Evolutionary conservation across 441 rosid species (phyloP).

Genomic region (Gossypium davidsonii): DNA sequence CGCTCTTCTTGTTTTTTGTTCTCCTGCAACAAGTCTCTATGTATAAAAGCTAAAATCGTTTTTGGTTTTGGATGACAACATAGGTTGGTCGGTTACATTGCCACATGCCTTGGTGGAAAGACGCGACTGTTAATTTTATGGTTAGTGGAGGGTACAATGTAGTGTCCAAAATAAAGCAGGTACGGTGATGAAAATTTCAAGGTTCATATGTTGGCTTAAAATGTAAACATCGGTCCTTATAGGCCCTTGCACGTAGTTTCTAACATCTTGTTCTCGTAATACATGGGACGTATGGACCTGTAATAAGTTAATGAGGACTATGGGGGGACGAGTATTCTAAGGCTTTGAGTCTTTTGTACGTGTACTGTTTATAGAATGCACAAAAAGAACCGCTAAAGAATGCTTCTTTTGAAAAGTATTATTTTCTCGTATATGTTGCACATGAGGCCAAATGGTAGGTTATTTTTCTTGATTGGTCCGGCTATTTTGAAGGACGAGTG

Average conservation of each 20-base stretch:
- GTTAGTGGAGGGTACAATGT: constrained; percentile 65
- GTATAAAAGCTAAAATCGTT: constrained; percentile 3
- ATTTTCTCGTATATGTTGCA: neutral
- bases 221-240: neutral
- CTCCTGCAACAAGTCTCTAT: neutral
- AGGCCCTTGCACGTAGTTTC: neutral
- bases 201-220: neutral
- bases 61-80: constrained; percentile 6
- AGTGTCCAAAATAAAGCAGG: constrained; percentile 44
- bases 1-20: neutral
- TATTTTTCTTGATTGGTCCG: neutral
- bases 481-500: neutral
- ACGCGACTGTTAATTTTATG: constrained; percentile 57
- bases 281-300: neutral
- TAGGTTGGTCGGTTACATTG: constrained; percentile 61
- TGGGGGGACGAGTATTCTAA: too few relatives aligned
- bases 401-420: neutral
- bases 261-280: neutral
- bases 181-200: constrained; percentile 11
- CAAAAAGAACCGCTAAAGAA: neutral
- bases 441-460: neutral
- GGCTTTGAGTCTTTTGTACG: too few relatives aligned
- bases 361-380: neutral
- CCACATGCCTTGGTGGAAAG: constrained; percentile 74
- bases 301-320: neutral